phyloP scores from a whole-genome alignment of 768 basidiomycete genomes.

The Imleria badia region DNA sequence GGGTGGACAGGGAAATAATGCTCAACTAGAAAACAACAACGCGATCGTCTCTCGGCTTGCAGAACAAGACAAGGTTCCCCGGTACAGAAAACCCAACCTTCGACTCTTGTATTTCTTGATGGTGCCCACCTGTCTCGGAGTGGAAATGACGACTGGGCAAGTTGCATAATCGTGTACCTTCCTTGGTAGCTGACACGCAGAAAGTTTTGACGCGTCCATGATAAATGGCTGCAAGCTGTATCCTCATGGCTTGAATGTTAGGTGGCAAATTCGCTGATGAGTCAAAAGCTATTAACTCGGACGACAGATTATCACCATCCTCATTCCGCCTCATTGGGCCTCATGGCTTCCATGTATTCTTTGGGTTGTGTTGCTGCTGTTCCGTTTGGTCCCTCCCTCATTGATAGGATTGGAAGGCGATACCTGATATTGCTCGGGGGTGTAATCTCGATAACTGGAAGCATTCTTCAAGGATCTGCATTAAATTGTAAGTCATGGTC shows the following conservation, averaged over 20 bases:
- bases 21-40: background rate
- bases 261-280: slow-evolving; percentile 3
- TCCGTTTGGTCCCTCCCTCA: slow-evolving; percentile 33
- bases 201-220: slow-evolving; percentile 46
- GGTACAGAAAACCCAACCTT: slow-evolving; percentile 62
- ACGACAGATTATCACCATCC: slow-evolving; percentile 51
- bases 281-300: background rate
- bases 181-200: background rate
- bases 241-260: slow-evolving; percentile 54
- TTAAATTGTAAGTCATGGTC: slow-evolving; percentile 5
- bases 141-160: slow-evolving; percentile 11
- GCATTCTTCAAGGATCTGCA: slow-evolving; percentile 10
- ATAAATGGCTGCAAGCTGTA: slow-evolving; percentile 62
- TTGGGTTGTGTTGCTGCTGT: slow-evolving; percentile 54
- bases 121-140: slow-evolving; percentile 37
- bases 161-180: background rate
- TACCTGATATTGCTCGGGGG: slow-evolving; percentile 9
- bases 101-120: slow-evolving; percentile 53
- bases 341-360: slow-evolving; percentile 59
- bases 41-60: slow-evolving; percentile 14
- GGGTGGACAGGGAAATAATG: background rate
- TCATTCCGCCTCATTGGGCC: slow-evolving; percentile 52
- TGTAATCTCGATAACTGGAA: slow-evolving; percentile 3
- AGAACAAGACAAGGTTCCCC: slow-evolving; percentile 48
- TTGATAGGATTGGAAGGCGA: slow-evolving; percentile 11